Percentiles rank a stretch among this genome's conserved stretches.
These are phyloP conservation scores for Butyriboletus loyo DNA, from an alignment of 768 basidiomycete species.

Conservation along the genomic window DNA sequence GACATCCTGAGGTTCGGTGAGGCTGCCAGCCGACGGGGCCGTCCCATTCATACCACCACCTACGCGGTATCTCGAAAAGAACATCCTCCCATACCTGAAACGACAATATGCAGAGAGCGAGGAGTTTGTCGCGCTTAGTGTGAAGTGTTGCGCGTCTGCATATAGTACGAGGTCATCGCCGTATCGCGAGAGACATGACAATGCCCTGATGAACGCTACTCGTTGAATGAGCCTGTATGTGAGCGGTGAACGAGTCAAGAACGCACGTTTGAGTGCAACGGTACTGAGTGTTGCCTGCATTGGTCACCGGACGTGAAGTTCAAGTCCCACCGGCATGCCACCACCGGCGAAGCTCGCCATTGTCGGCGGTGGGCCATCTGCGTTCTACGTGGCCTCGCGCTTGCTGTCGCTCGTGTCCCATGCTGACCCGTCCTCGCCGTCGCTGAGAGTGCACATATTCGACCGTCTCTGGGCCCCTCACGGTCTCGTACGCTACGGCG, in stretches of 20 bases:
- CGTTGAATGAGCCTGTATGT: conserved; percentile 23
- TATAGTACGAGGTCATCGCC: conserved; percentile 77
- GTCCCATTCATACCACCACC: conserved; percentile 19
- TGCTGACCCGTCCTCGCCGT: conserved; percentile 27
- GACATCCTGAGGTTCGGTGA: conserved; percentile 42
- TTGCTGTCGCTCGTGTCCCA: conserved; percentile 63
- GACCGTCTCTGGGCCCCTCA: conserved; percentile 94
- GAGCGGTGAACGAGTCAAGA: conserved; percentile 1
- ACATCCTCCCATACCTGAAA: conserved; percentile 63
- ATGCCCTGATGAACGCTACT: conserved; percentile 69
- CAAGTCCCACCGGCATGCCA: conserved; percentile 5
- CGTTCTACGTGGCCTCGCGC: conserved; percentile 89
- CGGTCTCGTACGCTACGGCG: conserved; percentile 92
- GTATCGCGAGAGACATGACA: conserved; percentile 76
- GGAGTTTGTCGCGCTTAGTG: conserved; percentile 73
- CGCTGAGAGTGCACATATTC: conserved; percentile 75
- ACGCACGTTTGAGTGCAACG: conserved; percentile 47
- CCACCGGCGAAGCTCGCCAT: conserved; percentile 71
- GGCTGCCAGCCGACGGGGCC: conserved; percentile 10
- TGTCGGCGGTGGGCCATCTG: conserved; percentile 94
- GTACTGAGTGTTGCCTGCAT: conserved; percentile 74
- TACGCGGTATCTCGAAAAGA: conserved; percentile 68
- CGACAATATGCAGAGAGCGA: conserved; percentile 81
- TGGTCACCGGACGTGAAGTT: conserved; percentile 1
- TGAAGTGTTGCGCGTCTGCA: conserved; percentile 56